These are phyloP conservation scores for Populus euphratica DNA, from an alignment of 345 rosid genomes.

Conservation along the genomic window DNA sequence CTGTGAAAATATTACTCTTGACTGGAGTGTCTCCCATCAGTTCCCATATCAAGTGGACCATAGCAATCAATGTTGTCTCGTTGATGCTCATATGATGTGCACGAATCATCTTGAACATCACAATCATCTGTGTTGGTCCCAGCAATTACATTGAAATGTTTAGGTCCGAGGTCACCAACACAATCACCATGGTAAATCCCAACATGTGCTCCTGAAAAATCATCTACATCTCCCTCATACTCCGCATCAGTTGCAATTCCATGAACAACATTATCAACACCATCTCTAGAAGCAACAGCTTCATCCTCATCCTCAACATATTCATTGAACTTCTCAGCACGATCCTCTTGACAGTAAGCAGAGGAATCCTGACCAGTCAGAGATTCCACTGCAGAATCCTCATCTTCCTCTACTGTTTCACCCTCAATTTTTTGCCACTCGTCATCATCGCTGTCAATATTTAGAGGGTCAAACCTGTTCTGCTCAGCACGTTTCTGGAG, in stretches of 20 bases:
- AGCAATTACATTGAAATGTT: conserved; percentile 11
- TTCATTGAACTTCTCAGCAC: conserved; percentile 22
- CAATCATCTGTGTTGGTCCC: conserved; percentile 13
- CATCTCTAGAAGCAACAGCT: conserved; percentile 18
- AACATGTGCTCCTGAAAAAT: conserved; percentile 12
- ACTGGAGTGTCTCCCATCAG: conserved; percentile 13
- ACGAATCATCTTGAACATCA: conserved; percentile 35
- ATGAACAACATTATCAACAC: not conserved
- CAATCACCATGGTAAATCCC: conserved; percentile 7
- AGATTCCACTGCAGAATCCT: conserved; percentile 42
- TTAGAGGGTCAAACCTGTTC: conserved; percentile 46
- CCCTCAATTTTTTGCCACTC: conserved; percentile 50
- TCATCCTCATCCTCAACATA: conserved; percentile 26
- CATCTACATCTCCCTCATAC: conserved; percentile 35
- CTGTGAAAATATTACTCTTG: conserved; percentile 12
- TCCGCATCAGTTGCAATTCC: conserved; percentile 28
- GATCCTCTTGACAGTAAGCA: conserved; percentile 12
- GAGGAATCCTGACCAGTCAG: conserved; percentile 15
- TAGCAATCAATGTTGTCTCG: conserved; percentile 13
- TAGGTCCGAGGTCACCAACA: not conserved
- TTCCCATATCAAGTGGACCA: conserved; percentile 10
- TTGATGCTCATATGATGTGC: conserved; percentile 33
- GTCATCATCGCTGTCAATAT: conserved; percentile 77
- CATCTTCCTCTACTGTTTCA: conserved; percentile 31
- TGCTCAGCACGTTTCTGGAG: conserved; percentile 58